These are phyloP conservation scores for sunflower (Helianthus annuus) DNA, from an alignment of 129 eudicot genomes.

Conservation along the genomic window HanXRQr2.0-SUNRISE NC_035443.2:179356377-179356876, in stretches of 20 bases:
- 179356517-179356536: constrained; percentile 69
- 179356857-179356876: constrained; percentile 90
- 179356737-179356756: neutral
- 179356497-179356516: constrained; percentile 66
- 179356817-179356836: constrained; percentile 76
- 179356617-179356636: constrained; percentile 83
- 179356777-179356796: constrained; percentile 56
- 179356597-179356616: constrained; percentile 77
- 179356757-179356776: neutral
- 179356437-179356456: constrained; percentile 80
- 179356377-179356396: neutral
- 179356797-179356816: constrained; percentile 89
- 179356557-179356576: constrained; percentile 83
- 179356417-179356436: constrained; percentile 93
- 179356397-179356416: constrained; percentile 23
- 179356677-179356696: neutral
- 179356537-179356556: constrained; percentile 81
- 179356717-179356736: neutral
- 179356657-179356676: constrained; percentile 62
- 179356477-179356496: constrained; percentile 77
- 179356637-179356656: constrained; percentile 83
- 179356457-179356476: constrained; percentile 82
- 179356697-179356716: neutral
- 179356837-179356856: constrained; percentile 89
- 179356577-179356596: constrained; percentile 44